Conservation (phyloP, 1,139 yeast species). For the Yamadazyma trypodendri region DNA sequence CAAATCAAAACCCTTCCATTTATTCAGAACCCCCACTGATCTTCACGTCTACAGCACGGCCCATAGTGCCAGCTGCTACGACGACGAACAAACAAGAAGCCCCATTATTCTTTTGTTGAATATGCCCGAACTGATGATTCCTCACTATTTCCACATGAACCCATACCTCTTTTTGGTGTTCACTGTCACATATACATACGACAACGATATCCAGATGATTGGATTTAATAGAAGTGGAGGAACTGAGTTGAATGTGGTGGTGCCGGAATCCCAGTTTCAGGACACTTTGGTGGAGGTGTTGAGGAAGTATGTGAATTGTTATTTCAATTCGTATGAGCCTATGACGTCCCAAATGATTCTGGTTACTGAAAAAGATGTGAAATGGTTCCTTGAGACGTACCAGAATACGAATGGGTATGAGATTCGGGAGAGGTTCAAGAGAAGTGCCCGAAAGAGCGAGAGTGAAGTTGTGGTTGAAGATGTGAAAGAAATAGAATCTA, state of each 20-base stretch:
- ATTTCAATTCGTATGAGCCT: constrained; percentile 22
- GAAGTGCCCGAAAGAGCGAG: neutral
- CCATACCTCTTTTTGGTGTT: constrained; percentile 27
- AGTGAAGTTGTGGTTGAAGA: neutral
- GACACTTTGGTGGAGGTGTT: constrained; percentile 18
- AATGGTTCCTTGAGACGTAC: constrained; percentile 17
- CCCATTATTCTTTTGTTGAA: constrained; percentile 69
- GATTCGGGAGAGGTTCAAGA: constrained; percentile 14
- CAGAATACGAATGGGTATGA: constrained; percentile 14
- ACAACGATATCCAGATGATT: constrained; percentile 26
- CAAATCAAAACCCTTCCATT: constrained; percentile 82
- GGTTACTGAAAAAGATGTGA: constrained; percentile 24
- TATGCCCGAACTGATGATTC: constrained; percentile 25
- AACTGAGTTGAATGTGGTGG: constrained; percentile 25
- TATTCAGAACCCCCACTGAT: constrained; percentile 52
- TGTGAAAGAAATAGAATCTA: neutral
- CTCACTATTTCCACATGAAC: constrained; percentile 24
- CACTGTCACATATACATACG: constrained; percentile 28
- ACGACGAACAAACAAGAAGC: constrained; percentile 56
- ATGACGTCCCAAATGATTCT: constrained; percentile 24
- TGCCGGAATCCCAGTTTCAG: constrained; percentile 23
- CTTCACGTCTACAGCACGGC: constrained; percentile 71
- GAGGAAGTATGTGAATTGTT: constrained; percentile 19
- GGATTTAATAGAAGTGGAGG: constrained; percentile 27
- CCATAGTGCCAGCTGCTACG: constrained; percentile 64